phyloP scores from a whole-genome alignment of 1,284 basidiomycete species.

The Fomitopsis pinicola region DNA sequence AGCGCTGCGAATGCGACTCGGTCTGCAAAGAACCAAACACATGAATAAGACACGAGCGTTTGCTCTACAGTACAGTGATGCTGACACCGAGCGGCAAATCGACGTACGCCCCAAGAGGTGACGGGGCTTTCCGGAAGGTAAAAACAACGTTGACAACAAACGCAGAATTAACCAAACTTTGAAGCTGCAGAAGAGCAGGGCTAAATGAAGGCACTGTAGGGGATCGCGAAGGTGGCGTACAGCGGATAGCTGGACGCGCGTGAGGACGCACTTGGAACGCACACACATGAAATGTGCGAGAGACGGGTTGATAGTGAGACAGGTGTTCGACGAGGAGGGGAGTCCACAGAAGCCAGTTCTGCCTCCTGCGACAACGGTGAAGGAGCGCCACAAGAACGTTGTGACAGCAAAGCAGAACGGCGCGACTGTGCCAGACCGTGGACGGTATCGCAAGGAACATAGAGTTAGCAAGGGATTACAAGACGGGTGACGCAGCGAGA shows the following conservation, averaged over 20 bases:
- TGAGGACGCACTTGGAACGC: neutral
- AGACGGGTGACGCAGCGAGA: constrained; percentile 2
- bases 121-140: neutral
- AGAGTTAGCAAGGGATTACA: constrained; percentile 10
- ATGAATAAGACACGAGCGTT: neutral
- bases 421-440: constrained; percentile 1
- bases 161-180: neutral
- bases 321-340: constrained; percentile 3
- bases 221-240: neutral
- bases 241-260: neutral
- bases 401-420: constrained; percentile 10
- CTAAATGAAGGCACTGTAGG: neutral
- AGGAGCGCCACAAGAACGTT: constrained; percentile 9
- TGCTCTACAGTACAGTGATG: neutral
- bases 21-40: neutral
- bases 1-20: neutral
- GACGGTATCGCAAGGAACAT: neutral
- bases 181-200: neutral
- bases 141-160: neutral
- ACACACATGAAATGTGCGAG: neutral
- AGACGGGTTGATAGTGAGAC: neutral
- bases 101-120: neutral
- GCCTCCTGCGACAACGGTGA: constrained; percentile 14
- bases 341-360: constrained; percentile 27
- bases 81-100: neutral